phyloP scores from a whole-genome alignment of 441 rosid species.

The Metrosideros polymorpha region DNA sequence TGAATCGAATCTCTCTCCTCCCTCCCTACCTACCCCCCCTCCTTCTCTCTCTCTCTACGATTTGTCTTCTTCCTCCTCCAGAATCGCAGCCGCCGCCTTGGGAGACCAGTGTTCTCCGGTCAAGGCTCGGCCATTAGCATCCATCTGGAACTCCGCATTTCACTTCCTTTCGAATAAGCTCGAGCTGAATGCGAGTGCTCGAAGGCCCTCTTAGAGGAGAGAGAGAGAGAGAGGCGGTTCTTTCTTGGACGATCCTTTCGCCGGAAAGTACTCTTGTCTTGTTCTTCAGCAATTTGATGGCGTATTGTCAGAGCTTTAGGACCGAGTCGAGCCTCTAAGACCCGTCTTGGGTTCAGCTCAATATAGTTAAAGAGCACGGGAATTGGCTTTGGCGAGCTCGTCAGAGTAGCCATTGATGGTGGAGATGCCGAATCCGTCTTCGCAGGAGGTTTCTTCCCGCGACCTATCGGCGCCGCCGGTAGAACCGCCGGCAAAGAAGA shows the following conservation, averaged over 20 bases:
- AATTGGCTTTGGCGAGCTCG: background rate
- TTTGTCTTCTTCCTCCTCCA: background rate
- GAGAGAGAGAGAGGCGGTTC: background rate
- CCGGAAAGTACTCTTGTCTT: background rate
- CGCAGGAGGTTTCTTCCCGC: slow-evolving; percentile 27
- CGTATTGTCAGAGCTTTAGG: background rate
- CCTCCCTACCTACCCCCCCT: slow-evolving; percentile 2
- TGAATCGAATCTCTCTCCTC: background rate
- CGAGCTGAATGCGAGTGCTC: background rate
- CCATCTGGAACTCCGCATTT: slow-evolving; percentile 10
- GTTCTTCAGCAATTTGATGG: background rate
- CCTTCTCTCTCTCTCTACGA: background rate
- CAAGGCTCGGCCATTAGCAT: background rate
- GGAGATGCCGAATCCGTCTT: slow-evolving; percentile 29
- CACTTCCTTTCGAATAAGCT: background rate
- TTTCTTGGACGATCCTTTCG: background rate
- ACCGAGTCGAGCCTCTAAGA: background rate
- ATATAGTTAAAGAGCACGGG: background rate
- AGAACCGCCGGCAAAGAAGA: slow-evolving; percentile 35
- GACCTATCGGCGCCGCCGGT: slow-evolving; percentile 7
- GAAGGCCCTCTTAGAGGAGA: background rate
- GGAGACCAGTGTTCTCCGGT: slow-evolving; percentile 11
- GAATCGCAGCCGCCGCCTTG: slow-evolving; percentile 31
- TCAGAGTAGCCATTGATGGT: background rate
- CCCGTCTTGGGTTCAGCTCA: background rate